Conservation (phyloP, 441 rosid genomes). For the Pelargonium myrrhifolium region DNA sequence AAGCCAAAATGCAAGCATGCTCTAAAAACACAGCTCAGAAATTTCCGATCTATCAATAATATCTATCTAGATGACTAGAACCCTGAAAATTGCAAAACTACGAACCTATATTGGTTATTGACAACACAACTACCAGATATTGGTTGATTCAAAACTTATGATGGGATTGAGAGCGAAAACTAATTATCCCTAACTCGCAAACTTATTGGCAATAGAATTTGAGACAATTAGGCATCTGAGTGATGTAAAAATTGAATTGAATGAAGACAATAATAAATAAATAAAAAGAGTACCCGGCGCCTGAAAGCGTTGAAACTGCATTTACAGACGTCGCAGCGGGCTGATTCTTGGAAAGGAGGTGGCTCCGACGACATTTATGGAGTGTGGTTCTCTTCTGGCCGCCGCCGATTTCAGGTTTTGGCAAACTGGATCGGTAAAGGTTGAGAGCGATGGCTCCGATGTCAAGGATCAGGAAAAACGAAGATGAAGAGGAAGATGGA, state of each 20-base stretch:
- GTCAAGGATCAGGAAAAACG: no score
- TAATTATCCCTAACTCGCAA: no score
- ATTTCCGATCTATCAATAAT: neutral
- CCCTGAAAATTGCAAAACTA: neutral
- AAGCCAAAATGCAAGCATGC: neutral
- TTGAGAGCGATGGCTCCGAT: neutral
- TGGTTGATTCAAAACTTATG: no score
- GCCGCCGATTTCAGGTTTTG: neutral
- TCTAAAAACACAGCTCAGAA: neutral
- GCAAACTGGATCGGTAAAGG: neutral
- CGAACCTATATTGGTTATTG: neutral
- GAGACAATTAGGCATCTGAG: no score
- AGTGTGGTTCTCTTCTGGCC: no score
- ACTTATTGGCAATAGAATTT: no score
- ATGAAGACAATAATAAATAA: no score
- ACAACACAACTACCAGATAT: neutral
- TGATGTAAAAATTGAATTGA: no score
- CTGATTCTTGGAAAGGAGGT: slow-evolving; percentile 58
- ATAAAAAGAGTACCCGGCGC: slow-evolving; percentile 55
- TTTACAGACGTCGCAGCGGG: slow-evolving; percentile 71
- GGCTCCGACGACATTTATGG: slow-evolving; percentile 45
- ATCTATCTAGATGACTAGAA: neutral
- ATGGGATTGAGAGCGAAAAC: no score
- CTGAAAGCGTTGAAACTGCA: slow-evolving; percentile 76
- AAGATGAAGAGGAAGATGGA: no score